Conservation (phyloP, 345 rosid species). For the Syzygium grande region DNA sequence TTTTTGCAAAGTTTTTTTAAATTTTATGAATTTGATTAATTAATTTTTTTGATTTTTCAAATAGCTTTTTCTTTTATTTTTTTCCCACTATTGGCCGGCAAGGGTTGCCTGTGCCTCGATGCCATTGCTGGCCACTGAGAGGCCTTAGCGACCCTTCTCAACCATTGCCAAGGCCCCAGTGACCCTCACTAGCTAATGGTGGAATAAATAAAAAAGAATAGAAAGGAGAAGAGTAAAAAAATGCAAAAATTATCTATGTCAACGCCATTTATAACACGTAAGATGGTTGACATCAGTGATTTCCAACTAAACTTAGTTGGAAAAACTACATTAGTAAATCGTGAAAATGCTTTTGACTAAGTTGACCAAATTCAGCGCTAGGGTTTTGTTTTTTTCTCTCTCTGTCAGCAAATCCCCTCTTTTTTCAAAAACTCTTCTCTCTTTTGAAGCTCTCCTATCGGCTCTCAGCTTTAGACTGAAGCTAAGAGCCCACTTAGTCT, state of each 20-base stretch:
- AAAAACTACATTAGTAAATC: not conserved
- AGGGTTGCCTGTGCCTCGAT: not conserved
- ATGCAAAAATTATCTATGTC: not conserved
- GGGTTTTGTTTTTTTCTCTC: no score
- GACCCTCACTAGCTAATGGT: not conserved
- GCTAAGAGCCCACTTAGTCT: no score
- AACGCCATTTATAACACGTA: accelerated
- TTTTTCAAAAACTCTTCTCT: no score
- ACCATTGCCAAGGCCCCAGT: no score
- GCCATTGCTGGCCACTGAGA: not conserved
- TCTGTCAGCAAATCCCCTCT: no score
- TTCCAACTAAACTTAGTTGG: not conserved
- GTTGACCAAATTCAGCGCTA: not conserved
- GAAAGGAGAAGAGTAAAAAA: not conserved
- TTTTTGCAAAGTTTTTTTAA: not conserved
- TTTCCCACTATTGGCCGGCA: not conserved
- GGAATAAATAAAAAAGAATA: not conserved
- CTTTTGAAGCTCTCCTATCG: no score
- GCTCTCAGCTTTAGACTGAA: no score
- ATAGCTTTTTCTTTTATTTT: not conserved
- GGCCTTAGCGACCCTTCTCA: no score
- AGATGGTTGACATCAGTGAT: accelerated
- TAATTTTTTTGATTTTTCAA: not conserved
- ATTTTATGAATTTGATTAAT: not conserved
- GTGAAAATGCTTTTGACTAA: not conserved